Evolutionary conservation across 768 basidiomycete species (phyloP).

Genomic region (Xanthoconium stramineum): DNA sequence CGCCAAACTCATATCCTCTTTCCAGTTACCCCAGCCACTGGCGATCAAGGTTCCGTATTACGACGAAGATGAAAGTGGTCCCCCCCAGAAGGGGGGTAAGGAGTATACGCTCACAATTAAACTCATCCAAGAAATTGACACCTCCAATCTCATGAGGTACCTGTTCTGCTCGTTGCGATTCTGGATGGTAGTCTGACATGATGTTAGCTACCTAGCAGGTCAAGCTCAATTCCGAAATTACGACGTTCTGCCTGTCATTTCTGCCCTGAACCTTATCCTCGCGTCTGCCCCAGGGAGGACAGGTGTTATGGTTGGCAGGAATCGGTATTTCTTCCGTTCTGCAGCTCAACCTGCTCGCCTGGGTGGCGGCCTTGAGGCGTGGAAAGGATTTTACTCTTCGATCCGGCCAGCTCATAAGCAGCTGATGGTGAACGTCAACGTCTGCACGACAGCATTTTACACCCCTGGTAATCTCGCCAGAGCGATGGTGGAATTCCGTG

Average conservation of each 20-base stretch:
- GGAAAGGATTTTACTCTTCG: constrained; percentile 49
- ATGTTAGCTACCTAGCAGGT: constrained; percentile 44
- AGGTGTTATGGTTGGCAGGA: constrained; percentile 51
- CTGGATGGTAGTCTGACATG: constrained; percentile 4
- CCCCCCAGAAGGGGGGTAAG: constrained; percentile 31
- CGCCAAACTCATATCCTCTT: constrained; percentile 43
- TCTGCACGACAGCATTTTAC: constrained; percentile 51
- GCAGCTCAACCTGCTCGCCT: constrained; percentile 32
- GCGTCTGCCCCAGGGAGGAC: constrained; percentile 43
- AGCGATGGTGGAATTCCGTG: constrained; percentile 40
- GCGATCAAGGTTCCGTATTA: constrained; percentile 38
- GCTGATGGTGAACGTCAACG: constrained; percentile 53
- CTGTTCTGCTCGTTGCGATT: constrained; percentile 2
- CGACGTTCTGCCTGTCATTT: constrained; percentile 45
- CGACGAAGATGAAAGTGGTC: constrained; percentile 44
- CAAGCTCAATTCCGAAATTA: constrained; percentile 39
- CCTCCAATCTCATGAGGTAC: constrained; percentile 39
- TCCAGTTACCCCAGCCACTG: constrained; percentile 40
- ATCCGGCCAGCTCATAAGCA: constrained; percentile 40
- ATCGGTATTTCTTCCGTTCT: constrained; percentile 49
- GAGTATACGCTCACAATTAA: constrained; percentile 44
- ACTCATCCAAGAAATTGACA: constrained; percentile 44
- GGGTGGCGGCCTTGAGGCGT: constrained; percentile 55
- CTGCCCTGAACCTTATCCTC: constrained; percentile 51
- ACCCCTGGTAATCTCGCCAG: constrained; percentile 41